Conservation (phyloP, 169 alveolate genomes). For the Plasmodium ovale region DNA sequence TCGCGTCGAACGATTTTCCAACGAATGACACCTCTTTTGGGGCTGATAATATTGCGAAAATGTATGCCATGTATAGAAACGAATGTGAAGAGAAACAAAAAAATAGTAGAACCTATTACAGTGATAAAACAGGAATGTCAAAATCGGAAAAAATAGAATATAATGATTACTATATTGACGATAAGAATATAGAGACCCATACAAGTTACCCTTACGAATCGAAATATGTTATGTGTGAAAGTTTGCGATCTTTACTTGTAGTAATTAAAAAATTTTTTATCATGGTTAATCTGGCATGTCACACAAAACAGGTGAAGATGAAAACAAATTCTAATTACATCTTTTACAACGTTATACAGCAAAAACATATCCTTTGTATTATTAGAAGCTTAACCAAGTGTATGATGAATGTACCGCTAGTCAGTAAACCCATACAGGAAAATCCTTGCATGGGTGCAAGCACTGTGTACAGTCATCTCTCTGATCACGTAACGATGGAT, state of each 20-base stretch:
- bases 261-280: conserved; percentile 67
- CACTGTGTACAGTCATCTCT: conserved; percentile 14
- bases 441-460: conserved; percentile 29
- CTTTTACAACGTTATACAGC: conserved; percentile 61
- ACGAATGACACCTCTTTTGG: neutral
- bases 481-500: conserved; percentile 63
- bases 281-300: conserved; percentile 53
- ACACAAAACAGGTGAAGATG: conserved; percentile 27
- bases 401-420: conserved; percentile 76
- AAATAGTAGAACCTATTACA: neutral
- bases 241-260: conserved; percentile 57
- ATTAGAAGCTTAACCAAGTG: conserved; percentile 74
- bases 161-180: conserved; percentile 75
- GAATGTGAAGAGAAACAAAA: neutral
- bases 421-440: conserved; percentile 72
- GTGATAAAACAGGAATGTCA: neutral
- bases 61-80: neutral
- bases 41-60: neutral
- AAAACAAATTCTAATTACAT: conserved; percentile 34
- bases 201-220: conserved; percentile 57
- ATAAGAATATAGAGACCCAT: conserved; percentile 29
- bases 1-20: neutral
- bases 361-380: conserved; percentile 66
- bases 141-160: conserved; percentile 1
- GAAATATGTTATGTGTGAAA: conserved; percentile 75